Base-by-base conservation (phyloP, 371 early-diverging fungal genomes). In the Mucor mucedo region DNA sequence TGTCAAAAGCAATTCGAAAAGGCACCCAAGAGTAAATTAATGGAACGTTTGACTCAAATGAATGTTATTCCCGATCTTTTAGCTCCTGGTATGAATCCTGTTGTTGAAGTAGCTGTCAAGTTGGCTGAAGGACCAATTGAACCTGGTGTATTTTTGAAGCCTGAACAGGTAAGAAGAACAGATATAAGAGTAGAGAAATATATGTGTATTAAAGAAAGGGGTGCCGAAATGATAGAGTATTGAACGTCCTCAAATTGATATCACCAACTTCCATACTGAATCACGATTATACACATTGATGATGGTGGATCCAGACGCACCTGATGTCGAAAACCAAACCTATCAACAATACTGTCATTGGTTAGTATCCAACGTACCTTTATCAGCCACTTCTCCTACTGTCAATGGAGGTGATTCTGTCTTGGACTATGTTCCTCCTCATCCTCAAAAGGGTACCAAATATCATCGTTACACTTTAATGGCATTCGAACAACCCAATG, bases 1-100 rank as follows among this genome's bases (percentile, higher is more conserved):
- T 74, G 78, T 66, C 78, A 89, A 71, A 77, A 81, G 52, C 80
- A 87, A 63, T 92, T 89, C 70, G 76, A 78, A 52, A 85, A 85
- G 27, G 80, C 81, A 68, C 87, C 86, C 35, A 80, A 86, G 40
- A 79, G 78, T 54, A 73, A 86, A 50, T 72, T 92, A 71, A 76
- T 87, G 84, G 88, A 92, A 74, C 87, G 92, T 56, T 59, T 89
- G 53, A 80, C 86, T 29, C 92, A 91, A 73, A 93, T 93, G 93
- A 87, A 75, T 64, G 89, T 93, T 52, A 77, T 90, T 45, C 93
- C 93, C 5, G 93, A 93, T 72, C 55, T 92, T 44, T 70, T 93
- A 45, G 83, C 86, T 27, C 76, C 84, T 35, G 83, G 72, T 45
- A 67, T 80, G 29, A 58, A 71, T 3, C 87, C 87, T 13, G 69